phyloP scores from a whole-genome alignment of 257 asterid genomes.

The Coffea eugenioides region DNA sequence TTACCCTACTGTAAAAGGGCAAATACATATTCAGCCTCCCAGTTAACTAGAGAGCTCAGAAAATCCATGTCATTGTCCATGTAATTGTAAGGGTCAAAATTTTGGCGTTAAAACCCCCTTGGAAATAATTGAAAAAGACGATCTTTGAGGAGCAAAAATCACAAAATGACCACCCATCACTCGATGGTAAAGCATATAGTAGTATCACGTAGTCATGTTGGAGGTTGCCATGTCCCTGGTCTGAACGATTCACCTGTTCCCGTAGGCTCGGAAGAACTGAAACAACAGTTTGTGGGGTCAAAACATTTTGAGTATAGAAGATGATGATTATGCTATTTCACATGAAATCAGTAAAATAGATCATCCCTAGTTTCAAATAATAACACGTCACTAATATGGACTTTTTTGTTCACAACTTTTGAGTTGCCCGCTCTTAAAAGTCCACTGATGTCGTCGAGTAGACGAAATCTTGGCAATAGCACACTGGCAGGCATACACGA shows the following conservation, averaged over 20 bases:
- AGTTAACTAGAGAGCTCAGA: not conserved
- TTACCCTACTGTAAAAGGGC: not conserved
- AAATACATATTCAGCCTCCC: not conserved
- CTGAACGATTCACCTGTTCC: constrained; percentile 85
- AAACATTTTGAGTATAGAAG: not conserved
- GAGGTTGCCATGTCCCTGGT: constrained; percentile 98
- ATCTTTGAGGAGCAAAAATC: not conserved
- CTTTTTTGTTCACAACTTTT: not conserved
- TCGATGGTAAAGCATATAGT: not conserved
- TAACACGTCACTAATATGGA: not conserved
- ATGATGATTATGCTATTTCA: not conserved
- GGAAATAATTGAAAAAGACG: not conserved
- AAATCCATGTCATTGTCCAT: not conserved
- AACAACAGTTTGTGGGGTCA: constrained; percentile 16
- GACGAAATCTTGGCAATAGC: not conserved
- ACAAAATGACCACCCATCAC: not conserved
- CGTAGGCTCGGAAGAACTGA: constrained; percentile 77
- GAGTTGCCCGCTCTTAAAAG: not conserved
- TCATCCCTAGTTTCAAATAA: not conserved
- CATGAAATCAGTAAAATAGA: not conserved
- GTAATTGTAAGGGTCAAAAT: not conserved
- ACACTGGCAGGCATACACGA: not conserved
- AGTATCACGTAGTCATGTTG: constrained; percentile 37
- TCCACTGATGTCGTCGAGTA: not conserved
- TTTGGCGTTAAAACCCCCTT: not conserved